Percentiles rank a stretch among this genome's conserved stretches.
Evolutionary conservation across 495 filamentous ascomycete species (phyloP).

Genomic region (Lineolata rhizophorae): DNA sequence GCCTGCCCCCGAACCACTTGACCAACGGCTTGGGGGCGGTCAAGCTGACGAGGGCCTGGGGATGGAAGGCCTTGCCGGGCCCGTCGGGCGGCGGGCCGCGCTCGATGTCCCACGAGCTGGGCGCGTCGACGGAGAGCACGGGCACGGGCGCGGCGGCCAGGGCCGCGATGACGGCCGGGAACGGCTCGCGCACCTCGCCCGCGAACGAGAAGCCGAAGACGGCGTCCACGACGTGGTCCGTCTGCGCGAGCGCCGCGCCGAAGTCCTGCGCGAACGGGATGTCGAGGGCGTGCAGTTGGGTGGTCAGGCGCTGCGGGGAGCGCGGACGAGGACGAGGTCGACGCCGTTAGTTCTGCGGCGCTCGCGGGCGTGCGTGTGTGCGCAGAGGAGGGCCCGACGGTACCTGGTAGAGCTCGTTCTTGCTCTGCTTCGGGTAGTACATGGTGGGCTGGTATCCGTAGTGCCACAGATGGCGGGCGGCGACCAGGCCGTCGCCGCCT

Average conservation of each 20-base stretch:
- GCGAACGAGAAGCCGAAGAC: slow-evolving; percentile 94
- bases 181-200: slow-evolving; percentile 80
- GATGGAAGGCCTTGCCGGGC: slow-evolving; percentile 59
- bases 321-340: slow-evolving; percentile 8
- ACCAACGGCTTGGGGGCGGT: slow-evolving; percentile 92
- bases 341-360: slow-evolving; percentile 8
- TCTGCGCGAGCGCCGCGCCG: slow-evolving; percentile 32
- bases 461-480: slow-evolving; percentile 81
- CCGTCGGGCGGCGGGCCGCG: slow-evolving; percentile 57
- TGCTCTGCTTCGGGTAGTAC: slow-evolving; percentile 80
- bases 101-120: slow-evolving; percentile 86
- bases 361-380: not conserved
- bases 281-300: slow-evolving; percentile 59
- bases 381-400: too few species aligned
- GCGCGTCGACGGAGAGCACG: slow-evolving; percentile 76
- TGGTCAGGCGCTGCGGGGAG: slow-evolving; percentile 45
- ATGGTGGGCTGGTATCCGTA: slow-evolving; percentile 79
- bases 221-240: slow-evolving; percentile 74
- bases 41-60: slow-evolving; percentile 58
- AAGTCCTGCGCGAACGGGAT: slow-evolving; percentile 80
- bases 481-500: slow-evolving; percentile 90
- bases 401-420: slow-evolving; percentile 76
- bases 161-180: slow-evolving; percentile 55
- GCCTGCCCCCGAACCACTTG: slow-evolving; percentile 58
- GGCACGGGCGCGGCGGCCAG: slow-evolving; percentile 50